Percentiles rank a stretch among this genome's conserved stretches.
phyloP scores from a whole-genome alignment of 257 asterid species.

The Gardenia jasminoides region DNA sequence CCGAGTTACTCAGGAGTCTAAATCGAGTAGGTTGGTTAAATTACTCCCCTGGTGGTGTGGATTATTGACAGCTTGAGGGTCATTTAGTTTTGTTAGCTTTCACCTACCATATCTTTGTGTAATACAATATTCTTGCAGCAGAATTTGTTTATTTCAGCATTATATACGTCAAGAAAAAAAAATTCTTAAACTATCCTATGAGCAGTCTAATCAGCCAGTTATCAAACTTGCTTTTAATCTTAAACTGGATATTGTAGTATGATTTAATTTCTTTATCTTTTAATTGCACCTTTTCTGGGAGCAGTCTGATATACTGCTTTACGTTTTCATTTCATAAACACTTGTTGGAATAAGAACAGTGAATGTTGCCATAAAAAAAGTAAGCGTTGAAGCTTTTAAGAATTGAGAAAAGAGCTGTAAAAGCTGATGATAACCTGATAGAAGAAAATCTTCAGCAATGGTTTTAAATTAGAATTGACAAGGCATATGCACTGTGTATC shows the following conservation, averaged over 20 bases:
- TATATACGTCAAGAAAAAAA: too few species aligned
- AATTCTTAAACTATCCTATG: neutral
- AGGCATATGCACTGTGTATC: neutral
- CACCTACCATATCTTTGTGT: too few species aligned
- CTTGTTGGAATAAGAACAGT: neutral
- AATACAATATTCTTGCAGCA: too few species aligned
- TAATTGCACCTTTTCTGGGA: neutral
- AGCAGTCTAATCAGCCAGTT: neutral
- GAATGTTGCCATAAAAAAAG: neutral
- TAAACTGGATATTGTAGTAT: neutral
- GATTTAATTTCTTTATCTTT: too few species aligned
- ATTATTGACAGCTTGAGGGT: too few species aligned
- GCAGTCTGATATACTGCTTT: neutral
- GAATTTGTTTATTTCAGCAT: too few species aligned
- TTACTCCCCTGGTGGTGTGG: too few species aligned
- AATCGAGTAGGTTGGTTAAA: too few species aligned
- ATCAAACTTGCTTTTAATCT: neutral
- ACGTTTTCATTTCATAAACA: neutral
- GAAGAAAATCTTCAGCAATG: neutral
- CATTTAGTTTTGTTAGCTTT: too few species aligned
- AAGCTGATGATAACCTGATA: neutral
- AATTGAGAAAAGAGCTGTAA: neutral
- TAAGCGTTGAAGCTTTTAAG: neutral
- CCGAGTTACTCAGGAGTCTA: too few species aligned
- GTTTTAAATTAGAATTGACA: neutral